phyloP scores from a whole-genome alignment of 345 rosid species.

The Dimocarpus longan region DNA sequence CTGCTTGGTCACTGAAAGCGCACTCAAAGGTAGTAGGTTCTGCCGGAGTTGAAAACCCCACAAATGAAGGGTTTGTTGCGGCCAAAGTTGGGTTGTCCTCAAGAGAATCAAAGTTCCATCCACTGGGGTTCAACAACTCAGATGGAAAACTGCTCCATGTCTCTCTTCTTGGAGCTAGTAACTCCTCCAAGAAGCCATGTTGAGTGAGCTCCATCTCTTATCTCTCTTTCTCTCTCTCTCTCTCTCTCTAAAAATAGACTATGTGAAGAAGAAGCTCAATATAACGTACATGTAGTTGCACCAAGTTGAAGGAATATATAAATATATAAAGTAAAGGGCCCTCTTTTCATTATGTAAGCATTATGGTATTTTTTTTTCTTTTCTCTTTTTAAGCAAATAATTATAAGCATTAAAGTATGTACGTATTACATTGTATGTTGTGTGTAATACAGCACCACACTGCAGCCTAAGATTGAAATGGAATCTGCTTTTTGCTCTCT shows the following conservation, averaged over 20 bases:
- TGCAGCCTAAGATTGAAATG: constrained; percentile 30
- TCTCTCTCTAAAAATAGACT: constrained; percentile 1
- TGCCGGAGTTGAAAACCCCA: constrained; percentile 34
- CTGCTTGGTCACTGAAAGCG: constrained; percentile 36
- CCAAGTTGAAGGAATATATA: constrained; percentile 26
- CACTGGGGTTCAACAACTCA: constrained; percentile 40
- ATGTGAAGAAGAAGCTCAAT: constrained; percentile 20
- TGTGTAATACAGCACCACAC: constrained; percentile 4
- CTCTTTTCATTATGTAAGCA: neutral
- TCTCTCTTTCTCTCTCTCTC: constrained; percentile 21
- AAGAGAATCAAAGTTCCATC: constrained; percentile 58
- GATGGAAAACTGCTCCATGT: constrained; percentile 33
- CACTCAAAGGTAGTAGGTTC: constrained; percentile 43
- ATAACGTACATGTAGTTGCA: constrained; percentile 20
- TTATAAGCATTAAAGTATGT: constrained; percentile 1
- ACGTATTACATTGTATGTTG: constrained; percentile 10
- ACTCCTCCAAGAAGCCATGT: constrained; percentile 72
- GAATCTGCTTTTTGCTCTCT: constrained; percentile 37
- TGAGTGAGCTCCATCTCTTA: constrained; percentile 76
- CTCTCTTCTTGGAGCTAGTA: constrained; percentile 61
- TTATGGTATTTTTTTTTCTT: neutral
- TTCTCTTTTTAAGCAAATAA: neutral
- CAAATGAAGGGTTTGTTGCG: constrained; percentile 36
- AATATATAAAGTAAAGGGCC: constrained; percentile 9
- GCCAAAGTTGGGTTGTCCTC: constrained; percentile 36